Evolutionary conservation across 2,329 filamentous ascomycete genomes (phyloP).

Genomic region (Ampelomyces quisqualis): DNA sequence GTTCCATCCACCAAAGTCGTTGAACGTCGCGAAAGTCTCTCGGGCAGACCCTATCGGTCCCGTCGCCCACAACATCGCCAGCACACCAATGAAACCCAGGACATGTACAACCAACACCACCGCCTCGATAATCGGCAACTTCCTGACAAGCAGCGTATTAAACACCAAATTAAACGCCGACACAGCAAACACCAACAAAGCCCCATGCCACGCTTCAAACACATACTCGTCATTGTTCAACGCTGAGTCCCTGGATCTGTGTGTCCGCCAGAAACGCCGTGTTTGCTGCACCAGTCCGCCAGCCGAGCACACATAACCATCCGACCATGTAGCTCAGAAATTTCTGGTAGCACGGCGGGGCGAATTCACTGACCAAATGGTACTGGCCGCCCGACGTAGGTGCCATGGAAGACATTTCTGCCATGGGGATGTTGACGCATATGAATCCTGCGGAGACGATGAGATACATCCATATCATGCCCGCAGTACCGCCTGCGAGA

Average conservation of each 20-base stretch:
- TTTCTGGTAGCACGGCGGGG: constrained; percentile 41
- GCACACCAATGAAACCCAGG: constrained; percentile 53
- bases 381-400: constrained; percentile 39
- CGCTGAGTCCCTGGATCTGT: neutral
- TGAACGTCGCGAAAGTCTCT: constrained; percentile 49
- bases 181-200: neutral
- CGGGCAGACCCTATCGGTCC: constrained; percentile 35
- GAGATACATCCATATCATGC: constrained; percentile 10
- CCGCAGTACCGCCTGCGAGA: constrained; percentile 9
- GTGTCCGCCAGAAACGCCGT: neutral
- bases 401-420: constrained; percentile 22
- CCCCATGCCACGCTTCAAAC: neutral
- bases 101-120: constrained; percentile 49
- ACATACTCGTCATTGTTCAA: neutral
- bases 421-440: constrained; percentile 7
- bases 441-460: constrained; percentile 6
- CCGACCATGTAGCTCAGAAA: neutral
- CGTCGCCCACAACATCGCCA: constrained; percentile 35
- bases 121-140: constrained; percentile 35
- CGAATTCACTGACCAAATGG: constrained; percentile 40
- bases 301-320: neutral
- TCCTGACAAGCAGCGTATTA: constrained; percentile 43
- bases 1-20: constrained; percentile 47
- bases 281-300: neutral
- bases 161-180: constrained; percentile 42